Evolutionary conservation across 2,329 filamentous ascomycete species (phyloP), one percentile per base, ranked within the genome.

Genomic region (Scytalidium sp.): DNA sequence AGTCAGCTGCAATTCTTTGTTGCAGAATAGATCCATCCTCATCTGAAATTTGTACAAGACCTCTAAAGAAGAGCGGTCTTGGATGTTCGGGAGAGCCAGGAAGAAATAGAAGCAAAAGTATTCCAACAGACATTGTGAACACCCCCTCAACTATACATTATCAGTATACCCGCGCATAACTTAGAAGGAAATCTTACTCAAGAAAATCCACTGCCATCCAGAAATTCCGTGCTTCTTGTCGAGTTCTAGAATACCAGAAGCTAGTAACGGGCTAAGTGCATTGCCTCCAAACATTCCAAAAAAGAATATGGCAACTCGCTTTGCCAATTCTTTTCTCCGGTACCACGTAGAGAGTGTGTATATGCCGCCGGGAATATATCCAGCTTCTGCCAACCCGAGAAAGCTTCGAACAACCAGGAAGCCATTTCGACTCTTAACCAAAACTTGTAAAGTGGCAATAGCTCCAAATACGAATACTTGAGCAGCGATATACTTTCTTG

Each of bases 301-400:
- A 58, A 79, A 84, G 60, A 84, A 85, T 3, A 84, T 68, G 3
- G 80, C 78, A 41, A 83, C 76, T 9, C 81, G 70, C 50, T 76
- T 82, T 47, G 81, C 79, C 41, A 77, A 69, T 59, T 85, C 81
- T 41, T 78, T 73, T 9, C 78, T 70, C 50, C 78, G 80, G 52
- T 85, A 85, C 80, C 81, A 85, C 70, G 82, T 82, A 0, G 78
- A 80, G 3, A 84, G 67, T 46, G 83, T 79, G 59, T 80, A 83
- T 19, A 79, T 70, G 15, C 79, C 71, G 19, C 76, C 77, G 0
- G 79, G 79, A 50, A 79, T 77, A 46, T 80, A 74, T 3, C 76
- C 76, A 22, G 73, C 73, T 52, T 82, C 79, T 15, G 72, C 67
- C 8, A 81, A 58, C 17, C 79, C 79, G 2, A 82, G 66, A 39